Evolutionary conservation across 2,329 filamentous ascomycete species (phyloP).

Genomic region (Geosmithia morbida): DNA sequence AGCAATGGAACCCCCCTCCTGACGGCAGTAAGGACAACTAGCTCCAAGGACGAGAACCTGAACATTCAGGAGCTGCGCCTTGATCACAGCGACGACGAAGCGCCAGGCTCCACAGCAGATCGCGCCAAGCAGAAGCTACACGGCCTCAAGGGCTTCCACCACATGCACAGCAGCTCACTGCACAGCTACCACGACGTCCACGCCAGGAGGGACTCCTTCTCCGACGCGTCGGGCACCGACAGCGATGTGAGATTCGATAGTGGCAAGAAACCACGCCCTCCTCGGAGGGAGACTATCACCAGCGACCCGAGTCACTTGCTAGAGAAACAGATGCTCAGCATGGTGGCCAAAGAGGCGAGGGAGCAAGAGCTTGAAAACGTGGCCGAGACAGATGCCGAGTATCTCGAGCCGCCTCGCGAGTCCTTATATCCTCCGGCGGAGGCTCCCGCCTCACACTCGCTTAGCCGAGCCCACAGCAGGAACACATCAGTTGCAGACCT

Average conservation of each 20-base stretch:
- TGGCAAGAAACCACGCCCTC: slow-evolving; percentile 11
- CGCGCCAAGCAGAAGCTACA: slow-evolving; percentile 46
- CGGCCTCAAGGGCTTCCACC: slow-evolving; percentile 37
- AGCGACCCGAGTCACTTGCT: slow-evolving; percentile 35
- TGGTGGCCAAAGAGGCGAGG: slow-evolving; percentile 38
- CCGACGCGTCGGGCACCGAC: slow-evolving; percentile 47
- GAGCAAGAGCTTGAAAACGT: slow-evolving; percentile 22
- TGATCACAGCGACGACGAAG: slow-evolving; percentile 13
- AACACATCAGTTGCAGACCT: slow-evolving; percentile 21
- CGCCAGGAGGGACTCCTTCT: slow-evolving; percentile 25
- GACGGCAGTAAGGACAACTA: background rate
- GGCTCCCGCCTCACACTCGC: slow-evolving; percentile 7
- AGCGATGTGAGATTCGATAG: slow-evolving; percentile 12
- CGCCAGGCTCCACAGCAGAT: slow-evolving; percentile 27
- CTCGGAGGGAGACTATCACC: slow-evolving; percentile 30
- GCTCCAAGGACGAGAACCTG: background rate
- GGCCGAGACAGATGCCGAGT: slow-evolving; percentile 15
- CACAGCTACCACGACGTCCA: slow-evolving; percentile 30
- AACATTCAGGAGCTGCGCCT: slow-evolving; percentile 1
- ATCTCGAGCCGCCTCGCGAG: background rate
- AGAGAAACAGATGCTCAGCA: slow-evolving; percentile 47
- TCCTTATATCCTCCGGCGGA: background rate
- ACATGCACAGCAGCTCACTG: slow-evolving; percentile 34
- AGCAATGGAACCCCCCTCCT: background rate
- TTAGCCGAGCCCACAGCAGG: slow-evolving; percentile 17